phyloP scores from a whole-genome alignment of 768 basidiomycete species.

The Boletus vinaceobasis region DNA sequence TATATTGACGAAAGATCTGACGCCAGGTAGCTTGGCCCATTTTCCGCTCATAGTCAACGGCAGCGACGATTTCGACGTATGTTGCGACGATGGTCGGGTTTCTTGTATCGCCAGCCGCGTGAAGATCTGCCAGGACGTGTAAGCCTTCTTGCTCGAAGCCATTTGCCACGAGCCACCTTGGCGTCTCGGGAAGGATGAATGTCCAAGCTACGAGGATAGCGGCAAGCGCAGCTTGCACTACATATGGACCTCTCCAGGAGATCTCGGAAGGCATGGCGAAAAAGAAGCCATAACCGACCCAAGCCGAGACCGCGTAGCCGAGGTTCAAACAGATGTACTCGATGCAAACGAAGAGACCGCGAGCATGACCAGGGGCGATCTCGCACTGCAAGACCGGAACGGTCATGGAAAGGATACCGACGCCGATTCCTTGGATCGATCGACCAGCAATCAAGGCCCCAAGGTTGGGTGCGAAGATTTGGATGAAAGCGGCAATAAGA shows the following conservation, averaged over 20 bases:
- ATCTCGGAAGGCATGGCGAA: constrained; percentile 43
- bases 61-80: constrained; percentile 41
- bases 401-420: constrained; percentile 50
- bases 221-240: constrained; percentile 50
- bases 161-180: constrained; percentile 54
- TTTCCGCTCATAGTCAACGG: constrained; percentile 37
- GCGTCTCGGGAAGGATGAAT: constrained; percentile 49
- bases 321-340: constrained; percentile 51
- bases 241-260: constrained; percentile 56
- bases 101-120: constrained; percentile 46
- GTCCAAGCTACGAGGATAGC: constrained; percentile 45
- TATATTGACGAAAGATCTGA: constrained; percentile 49
- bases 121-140: constrained; percentile 53
- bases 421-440: constrained; percentile 46
- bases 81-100: constrained; percentile 42
- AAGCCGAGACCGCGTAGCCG: constrained; percentile 48
- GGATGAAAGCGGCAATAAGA: constrained; percentile 47
- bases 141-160: constrained; percentile 50
- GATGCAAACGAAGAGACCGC: constrained; percentile 52
- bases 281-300: constrained; percentile 51
- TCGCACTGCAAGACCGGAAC: constrained; percentile 50
- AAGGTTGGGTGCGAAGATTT: constrained; percentile 47
- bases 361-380: constrained; percentile 44
- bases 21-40: constrained; percentile 44
- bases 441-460: constrained; percentile 39